Conservation (phyloP, 1,139 yeast genomes). For the Wickerhamiella infanticola region DNA sequence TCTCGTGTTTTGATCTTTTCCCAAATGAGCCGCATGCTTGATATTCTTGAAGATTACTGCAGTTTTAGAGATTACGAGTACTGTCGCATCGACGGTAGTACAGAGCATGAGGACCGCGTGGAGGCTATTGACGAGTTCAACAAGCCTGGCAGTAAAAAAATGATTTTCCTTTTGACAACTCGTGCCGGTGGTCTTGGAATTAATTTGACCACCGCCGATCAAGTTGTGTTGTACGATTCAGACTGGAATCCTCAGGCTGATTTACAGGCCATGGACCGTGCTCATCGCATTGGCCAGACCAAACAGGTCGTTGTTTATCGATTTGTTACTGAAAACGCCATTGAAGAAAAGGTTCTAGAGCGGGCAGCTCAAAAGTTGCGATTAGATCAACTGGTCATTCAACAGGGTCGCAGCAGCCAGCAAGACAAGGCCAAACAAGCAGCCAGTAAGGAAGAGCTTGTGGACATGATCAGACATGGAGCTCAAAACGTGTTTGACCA, state of each 20-base stretch:
- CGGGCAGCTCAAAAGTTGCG: slow-evolving; percentile 90
- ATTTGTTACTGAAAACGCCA: slow-evolving; percentile 89
- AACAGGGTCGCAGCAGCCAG: slow-evolving; percentile 54
- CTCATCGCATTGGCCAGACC: slow-evolving; percentile 95
- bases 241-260: slow-evolving; percentile 99
- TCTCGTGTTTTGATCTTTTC: slow-evolving; percentile 85
- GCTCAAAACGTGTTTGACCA: slow-evolving; percentile 67
- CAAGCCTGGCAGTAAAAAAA: slow-evolving; percentile 66
- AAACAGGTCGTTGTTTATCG: slow-evolving; percentile 87
- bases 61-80: slow-evolving; percentile 67
- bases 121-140: slow-evolving; percentile 86
- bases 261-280: slow-evolving; percentile 97
- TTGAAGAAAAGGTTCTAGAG: slow-evolving; percentile 89
- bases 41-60: slow-evolving; percentile 88
- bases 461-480: slow-evolving; percentile 94
- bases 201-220: slow-evolving; percentile 83
- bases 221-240: slow-evolving; percentile 78
- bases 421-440: slow-evolving; percentile 32
- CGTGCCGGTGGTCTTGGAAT: slow-evolving; percentile 99
- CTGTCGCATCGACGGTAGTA: slow-evolving; percentile 90
- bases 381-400: slow-evolving; percentile 88
- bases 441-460: slow-evolving; percentile 61
- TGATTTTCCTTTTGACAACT: slow-evolving; percentile 75
- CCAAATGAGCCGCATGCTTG: slow-evolving; percentile 87
- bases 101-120: slow-evolving; percentile 86